Evolutionary conservation across 1,139 yeast genomes (phyloP), one percentile per base, ranked within the genome.

Genomic region (Cylindricascospora bacillispora): DNA sequence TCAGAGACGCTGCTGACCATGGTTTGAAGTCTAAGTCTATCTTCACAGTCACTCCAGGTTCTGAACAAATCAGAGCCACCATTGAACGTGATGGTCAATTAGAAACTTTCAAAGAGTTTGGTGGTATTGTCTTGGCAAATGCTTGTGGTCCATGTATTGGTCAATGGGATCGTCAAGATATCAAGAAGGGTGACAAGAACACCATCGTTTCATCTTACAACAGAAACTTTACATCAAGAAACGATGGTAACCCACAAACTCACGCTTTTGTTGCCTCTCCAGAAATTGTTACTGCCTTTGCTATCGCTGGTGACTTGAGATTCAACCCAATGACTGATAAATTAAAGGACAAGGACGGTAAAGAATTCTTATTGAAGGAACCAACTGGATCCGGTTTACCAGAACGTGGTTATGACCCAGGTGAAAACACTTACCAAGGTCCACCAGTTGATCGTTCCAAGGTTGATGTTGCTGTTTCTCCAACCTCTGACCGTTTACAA

Each of bases 131-230:
- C 40, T 70, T 89, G 62, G 97, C 98, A 46, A 89, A 89, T 60
- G 98, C 98, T 42, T 86, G 98, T 73, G 98, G 98, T 62, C 98
- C 98, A 62, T 86, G 98, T 74, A 89, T 89, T 57, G 98, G 98
- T 61, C 98, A 89, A 73, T 89, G 98, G 98, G 97, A 89, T 61
- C 82, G 98, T 70, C 85, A 73, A 58, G 97, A 89, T 60, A 73
- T 86, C 60, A 73, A 81, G 71, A 89, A 85, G 76, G 95, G 95
- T 65, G 95, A 83, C 60, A 83, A 82, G 73, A 86, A 86, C 77
- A 82, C 98, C 49, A 89, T 89, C 68, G 94, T 89, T 47, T 81
- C 97, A 23, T 86, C 97, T 45, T 89, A 82, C 80, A 89, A 89
- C 89, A 83, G 97, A 78, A 89, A 89, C 70, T 89, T 89, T 73